Evolutionary conservation across 1,284 basidiomycete species (phyloP), one percentile per base, ranked within the genome.

Genomic region (Ustilago cynodontis): DNA sequence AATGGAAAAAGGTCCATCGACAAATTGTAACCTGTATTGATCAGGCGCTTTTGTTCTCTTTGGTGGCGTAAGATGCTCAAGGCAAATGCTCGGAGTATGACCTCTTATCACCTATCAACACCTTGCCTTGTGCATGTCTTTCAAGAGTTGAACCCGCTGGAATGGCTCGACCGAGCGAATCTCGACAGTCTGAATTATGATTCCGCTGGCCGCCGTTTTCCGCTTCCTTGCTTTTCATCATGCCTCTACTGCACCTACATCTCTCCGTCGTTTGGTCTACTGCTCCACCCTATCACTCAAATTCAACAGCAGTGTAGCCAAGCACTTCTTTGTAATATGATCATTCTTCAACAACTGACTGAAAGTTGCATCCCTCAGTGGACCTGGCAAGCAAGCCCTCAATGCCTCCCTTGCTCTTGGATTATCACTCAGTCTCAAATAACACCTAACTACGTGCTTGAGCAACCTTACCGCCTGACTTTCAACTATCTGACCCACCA

Each of bases 381-480:
- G 94, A 83, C 98, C 95, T 2, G 97, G 97, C n/a, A 99, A 89
- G 86, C 97, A 99, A 1, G 95, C 95, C 54, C 96, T 90, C 52
- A 99, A 88, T 2, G 97, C 97, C 87, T 99, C 97, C 72, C 97
- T 90, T 13, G 97, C 97, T 93, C 95, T 90, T 64, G 96, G 88
- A 84, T 99, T 99, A 87, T 99, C 97, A 86, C 94, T 97, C 79
- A 99, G 89, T 43, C 97, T 90, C 67, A 99, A 88, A 86, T 99
- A 99, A 87, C 97, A 99, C 65, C 97, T 89, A 20, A 99, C 97
- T 56, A 99, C 97, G 86, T 99, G 97, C 88, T 99, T 99, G 80
- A 99, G 88, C 61, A 99, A 88, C 79, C 97, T 89, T 37, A 99
- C 96, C 10, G 97, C 97, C 87, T 98, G 97, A 3, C 93, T 97